Conservation (phyloP, 495 filamentous ascomycete species). For the Evansstolkia leycettana region DNA sequence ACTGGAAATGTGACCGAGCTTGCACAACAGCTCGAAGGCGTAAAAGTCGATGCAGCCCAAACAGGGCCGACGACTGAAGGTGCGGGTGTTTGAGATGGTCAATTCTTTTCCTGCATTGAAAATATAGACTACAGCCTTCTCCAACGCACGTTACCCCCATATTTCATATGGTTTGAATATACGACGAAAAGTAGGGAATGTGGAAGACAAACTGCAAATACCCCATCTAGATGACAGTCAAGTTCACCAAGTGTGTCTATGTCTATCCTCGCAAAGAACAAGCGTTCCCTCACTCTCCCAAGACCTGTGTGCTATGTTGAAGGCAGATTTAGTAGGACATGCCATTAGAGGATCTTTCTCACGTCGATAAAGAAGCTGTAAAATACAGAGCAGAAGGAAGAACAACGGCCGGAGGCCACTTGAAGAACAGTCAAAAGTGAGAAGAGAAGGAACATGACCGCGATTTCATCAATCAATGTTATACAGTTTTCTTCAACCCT, state of each 20-base stretch:
- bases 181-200: not conserved
- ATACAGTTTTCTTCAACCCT: too few species aligned
- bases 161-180: not conserved
- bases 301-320: too few species aligned
- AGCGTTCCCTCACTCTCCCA: too few species aligned
- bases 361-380: too few species aligned
- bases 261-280: too few species aligned
- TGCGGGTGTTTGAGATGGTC: conserved; percentile 4
- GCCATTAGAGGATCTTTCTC: too few species aligned
- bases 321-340: too few species aligned
- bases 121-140: too few species aligned
- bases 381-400: too few species aligned
- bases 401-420: too few species aligned
- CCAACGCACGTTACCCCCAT: too few species aligned
- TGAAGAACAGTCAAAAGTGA: too few species aligned
- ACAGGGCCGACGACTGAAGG: conserved; percentile 4
- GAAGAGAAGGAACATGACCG: not conserved
- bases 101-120: not conserved
- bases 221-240: conserved; percentile 4
- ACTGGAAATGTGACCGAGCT: conserved; percentile 8
- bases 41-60: conserved; percentile 6
- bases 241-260: not conserved
- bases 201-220: conserved; percentile 3
- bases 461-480: not conserved
- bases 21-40: conserved; percentile 14